A percentile compares a stretch with the other conserved stretches of the same genome.
phyloP scores from a whole-genome alignment of 2,329 filamentous ascomycete species.

The Cercospora sojina region DNA sequence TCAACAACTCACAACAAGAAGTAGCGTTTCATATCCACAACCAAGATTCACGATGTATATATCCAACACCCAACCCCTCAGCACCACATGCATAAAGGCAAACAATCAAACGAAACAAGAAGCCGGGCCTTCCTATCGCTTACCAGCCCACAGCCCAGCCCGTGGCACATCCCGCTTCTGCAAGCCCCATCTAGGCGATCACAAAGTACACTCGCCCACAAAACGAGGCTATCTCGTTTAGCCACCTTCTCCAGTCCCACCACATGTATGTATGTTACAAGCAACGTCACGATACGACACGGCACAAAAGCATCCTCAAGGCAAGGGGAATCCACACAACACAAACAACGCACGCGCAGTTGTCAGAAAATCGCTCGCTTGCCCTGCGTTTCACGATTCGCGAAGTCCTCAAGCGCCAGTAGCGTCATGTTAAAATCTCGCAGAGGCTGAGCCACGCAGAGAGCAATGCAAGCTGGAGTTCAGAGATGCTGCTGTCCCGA shows the following conservation, averaged over 20 bases:
- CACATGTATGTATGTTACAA: not conserved
- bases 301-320: not conserved
- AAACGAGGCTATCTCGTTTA: not conserved
- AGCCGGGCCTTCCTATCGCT: not conserved
- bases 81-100: not conserved
- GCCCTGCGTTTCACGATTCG: not conserved
- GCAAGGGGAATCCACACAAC: not conserved
- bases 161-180: not conserved
- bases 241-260: not conserved
- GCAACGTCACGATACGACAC: not conserved
- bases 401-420: not conserved
- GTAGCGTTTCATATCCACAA: not conserved
- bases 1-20: not conserved
- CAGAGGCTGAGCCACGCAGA: not conserved
- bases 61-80: not conserved
- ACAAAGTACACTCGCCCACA: not conserved
- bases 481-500: not conserved
- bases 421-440: not conserved
- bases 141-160: not conserved
- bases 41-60: not conserved
- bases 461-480: not conserved
- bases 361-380: not conserved
- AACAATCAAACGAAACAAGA: not conserved
- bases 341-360: not conserved
- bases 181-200: not conserved